Percentiles rank a stretch among this genome's conserved stretches.
Evolutionary conservation across 106 monocot genomes (phyloP).

Genomic region (Phalaenopsis aphrodite): DNA sequence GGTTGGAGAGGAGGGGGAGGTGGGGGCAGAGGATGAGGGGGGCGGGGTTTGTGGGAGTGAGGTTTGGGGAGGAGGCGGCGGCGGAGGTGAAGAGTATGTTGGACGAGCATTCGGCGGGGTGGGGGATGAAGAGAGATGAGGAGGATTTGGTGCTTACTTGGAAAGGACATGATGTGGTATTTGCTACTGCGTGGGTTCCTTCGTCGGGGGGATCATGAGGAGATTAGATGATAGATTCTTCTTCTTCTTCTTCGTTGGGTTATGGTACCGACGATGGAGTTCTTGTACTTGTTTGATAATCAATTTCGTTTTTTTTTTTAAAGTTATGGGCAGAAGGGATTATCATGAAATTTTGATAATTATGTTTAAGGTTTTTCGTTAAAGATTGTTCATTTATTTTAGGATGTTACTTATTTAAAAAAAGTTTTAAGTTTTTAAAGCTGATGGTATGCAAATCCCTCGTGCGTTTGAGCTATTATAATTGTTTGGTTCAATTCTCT

Average conservation of each 20-base stretch:
- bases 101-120: conserved; percentile 50
- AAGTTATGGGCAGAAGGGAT: no score
- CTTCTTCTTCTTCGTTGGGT: neutral
- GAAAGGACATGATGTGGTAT: conserved; percentile 60
- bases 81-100: conserved; percentile 42
- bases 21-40: conserved; percentile 25
- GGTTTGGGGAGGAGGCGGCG: conserved; percentile 36
- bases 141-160: conserved; percentile 58
- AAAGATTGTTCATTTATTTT: no score
- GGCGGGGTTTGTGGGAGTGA: conserved; percentile 13
- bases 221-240: neutral
- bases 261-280: no score
- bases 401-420: no score
- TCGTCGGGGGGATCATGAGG: neutral
- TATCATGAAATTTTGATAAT: no score
- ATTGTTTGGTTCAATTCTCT: no score
- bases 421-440: no score
- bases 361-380: no score
- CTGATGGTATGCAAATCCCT: no score
- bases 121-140: conserved; percentile 67
- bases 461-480: no score
- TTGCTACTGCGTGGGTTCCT: conserved; percentile 43
- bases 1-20: conserved; percentile 24
- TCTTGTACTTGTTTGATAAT: neutral
- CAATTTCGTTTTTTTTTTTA: neutral